A percentile compares a stretch with the other conserved stretches of the same genome.
Evolutionary conservation across 2,329 filamentous ascomycete species (phyloP).

Genomic region (Fusarium equiseti): DNA sequence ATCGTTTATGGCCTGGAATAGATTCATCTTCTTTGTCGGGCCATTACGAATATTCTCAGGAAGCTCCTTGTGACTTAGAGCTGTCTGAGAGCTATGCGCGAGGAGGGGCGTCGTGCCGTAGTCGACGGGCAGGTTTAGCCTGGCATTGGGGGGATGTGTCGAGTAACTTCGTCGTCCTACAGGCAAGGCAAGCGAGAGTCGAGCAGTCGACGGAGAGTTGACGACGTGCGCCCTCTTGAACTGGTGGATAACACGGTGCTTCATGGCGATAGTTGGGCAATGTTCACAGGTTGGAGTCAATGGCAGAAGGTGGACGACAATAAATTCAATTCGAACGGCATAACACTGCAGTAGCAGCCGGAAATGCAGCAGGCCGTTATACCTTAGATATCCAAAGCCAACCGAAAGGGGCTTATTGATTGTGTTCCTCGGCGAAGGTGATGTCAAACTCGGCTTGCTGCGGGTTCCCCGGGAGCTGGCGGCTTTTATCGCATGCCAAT

Average conservation of each 20-base stretch:
- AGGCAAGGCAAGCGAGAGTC: constrained; percentile 34
- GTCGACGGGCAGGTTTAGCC: constrained; percentile 87
- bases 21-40: constrained; percentile 87
- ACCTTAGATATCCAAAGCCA: constrained; percentile 39
- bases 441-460: constrained; percentile 54
- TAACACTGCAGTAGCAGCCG: constrained; percentile 16
- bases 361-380: constrained; percentile 16
- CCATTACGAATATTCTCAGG: constrained; percentile 73
- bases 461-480: constrained; percentile 48
- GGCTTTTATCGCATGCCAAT: constrained; percentile 43
- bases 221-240: constrained; percentile 47
- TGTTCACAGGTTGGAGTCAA: constrained; percentile 8
- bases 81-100: constrained; percentile 79
- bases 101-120: constrained; percentile 86
- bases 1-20: constrained; percentile 94
- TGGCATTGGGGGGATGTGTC: constrained; percentile 69
- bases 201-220: constrained; percentile 28
- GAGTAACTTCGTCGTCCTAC: constrained; percentile 59
- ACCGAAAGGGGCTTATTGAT: constrained; percentile 41
- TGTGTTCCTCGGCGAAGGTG: constrained; percentile 47
- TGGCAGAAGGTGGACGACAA: constrained; percentile 18
- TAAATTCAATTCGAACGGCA: constrained; percentile 27
- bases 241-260: constrained; percentile 50
- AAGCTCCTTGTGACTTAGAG: constrained; percentile 79
- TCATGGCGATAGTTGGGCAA: constrained; percentile 46